Conservation (phyloP, 768 basidiomycete species). For the Lactifluus hygrophoroides region DNA sequence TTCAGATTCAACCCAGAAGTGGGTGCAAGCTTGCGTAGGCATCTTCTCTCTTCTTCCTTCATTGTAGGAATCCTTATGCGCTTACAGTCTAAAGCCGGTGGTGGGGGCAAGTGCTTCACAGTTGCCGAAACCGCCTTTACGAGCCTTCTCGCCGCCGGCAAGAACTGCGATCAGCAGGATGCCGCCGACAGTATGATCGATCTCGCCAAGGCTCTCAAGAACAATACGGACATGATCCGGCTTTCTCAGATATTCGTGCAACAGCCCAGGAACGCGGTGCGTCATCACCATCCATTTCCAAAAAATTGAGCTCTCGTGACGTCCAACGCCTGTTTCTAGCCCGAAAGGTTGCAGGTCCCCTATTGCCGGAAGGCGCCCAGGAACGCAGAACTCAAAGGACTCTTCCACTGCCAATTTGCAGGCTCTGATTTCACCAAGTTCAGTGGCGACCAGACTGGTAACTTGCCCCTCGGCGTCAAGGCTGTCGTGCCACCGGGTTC, state of each 20-base stretch:
- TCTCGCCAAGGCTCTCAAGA: conserved; percentile 37
- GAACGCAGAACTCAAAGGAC: conserved; percentile 43
- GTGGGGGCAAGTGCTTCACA: conserved; percentile 46
- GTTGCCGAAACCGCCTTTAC: conserved; percentile 45
- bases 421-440: conserved; percentile 38
- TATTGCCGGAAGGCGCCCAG: conserved; percentile 46
- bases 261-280: conserved; percentile 47
- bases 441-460: conserved; percentile 39
- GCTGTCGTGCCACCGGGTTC: conserved; percentile 40
- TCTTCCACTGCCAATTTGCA: conserved; percentile 50
- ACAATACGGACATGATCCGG: conserved; percentile 38
- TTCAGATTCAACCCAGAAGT: conserved; percentile 37
- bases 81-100: conserved; percentile 44
- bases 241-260: conserved; percentile 47
- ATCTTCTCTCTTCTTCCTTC: not conserved
- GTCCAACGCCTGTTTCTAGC: conserved; percentile 23
- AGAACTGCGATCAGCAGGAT: conserved; percentile 37
- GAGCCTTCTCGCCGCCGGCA: conserved; percentile 46
- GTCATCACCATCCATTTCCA: conserved; percentile 20
- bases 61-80: not conserved
- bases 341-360: conserved; percentile 35
- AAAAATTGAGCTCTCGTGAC: too few species aligned
- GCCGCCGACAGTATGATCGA: conserved; percentile 42
- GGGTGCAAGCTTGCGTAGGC: conserved; percentile 48
- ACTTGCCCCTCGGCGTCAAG: conserved; percentile 41